Base-by-base conservation (phyloP, 164 flowering plant species). In the Protea cynaroides region DNA sequence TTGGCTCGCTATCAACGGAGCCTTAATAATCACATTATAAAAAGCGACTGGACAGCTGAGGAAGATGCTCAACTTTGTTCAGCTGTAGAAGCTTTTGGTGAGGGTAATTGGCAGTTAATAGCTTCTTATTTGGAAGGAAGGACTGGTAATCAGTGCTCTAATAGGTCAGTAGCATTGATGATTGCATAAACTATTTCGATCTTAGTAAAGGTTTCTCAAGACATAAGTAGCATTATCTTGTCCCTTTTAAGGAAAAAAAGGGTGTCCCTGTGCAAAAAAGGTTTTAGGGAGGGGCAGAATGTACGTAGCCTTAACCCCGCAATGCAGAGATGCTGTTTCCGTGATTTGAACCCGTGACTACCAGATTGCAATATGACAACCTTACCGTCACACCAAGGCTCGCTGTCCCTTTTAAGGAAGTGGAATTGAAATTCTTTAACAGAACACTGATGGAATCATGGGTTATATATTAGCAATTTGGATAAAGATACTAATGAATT, bases 1-100 rank as follows among this genome's bases (percentile, higher is more conserved):
- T 75, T 94, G 78, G 78, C 81, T 37, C 93, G 96, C 12, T 91
- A 80, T 74, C 99, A 91, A 61, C 77, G 99, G 70, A 94, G 99
- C 66, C 83, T 94, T 55, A 94, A 94, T 84, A 80, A 86, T 36
- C 74, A 68, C 63, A 84, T 88, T 59, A 23, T 94, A 67, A 89
- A 79, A 58, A 77, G 83, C 25, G 93, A 80, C 58, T 94, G 99
- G 99, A 88, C 90, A 21, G 61, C 73, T 51, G 96, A 88, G 18
- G 99, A 94, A 58, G 99, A 94, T 80, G 80, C 69, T 69, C 78
- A 81, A 70, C 96, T 94, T 56, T 81, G 88, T n/a, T 65, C 71
- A 25, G 92, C 90, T 64, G 97, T 91, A 10, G 87, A 82, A 73
- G 59, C 65, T 65, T 80, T 58, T 75, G 99, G 97, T 65, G 95